Evolutionary conservation across 2,329 filamentous ascomycete species (phyloP).

Genomic region (Fusarium annulatum): DNA sequence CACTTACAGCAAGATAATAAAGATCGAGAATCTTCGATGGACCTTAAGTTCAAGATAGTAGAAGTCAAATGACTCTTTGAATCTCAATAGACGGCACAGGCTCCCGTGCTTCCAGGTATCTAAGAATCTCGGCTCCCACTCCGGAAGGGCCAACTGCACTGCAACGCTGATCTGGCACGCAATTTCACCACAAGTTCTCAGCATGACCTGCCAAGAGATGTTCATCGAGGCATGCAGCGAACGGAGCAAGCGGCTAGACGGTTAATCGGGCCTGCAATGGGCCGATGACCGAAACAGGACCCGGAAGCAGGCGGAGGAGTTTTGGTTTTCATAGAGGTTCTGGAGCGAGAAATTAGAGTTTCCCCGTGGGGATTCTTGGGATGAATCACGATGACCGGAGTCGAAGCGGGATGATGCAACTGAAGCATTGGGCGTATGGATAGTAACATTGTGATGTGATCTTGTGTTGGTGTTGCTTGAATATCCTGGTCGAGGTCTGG

Average conservation of each 20-base stretch:
- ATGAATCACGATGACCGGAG: not conserved
- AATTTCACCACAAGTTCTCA: not conserved
- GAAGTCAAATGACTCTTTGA: not conserved
- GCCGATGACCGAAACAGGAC: not conserved
- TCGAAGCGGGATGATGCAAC: not conserved
- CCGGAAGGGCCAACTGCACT: slow-evolving; percentile 2
- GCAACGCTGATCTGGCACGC: not conserved
- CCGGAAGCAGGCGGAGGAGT: not conserved
- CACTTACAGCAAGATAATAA: not conserved
- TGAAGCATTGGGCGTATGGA: not conserved
- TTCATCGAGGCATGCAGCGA: not conserved
- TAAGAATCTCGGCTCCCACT: not conserved
- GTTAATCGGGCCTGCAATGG: not conserved
- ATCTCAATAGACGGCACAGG: not conserved
- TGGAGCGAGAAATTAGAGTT: not conserved
- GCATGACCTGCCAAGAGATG: not conserved
- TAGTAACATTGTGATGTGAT: not conserved
- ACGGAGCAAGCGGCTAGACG: not conserved
- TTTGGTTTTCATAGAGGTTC: not conserved
- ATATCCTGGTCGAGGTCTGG: not conserved
- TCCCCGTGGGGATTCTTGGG: not conserved
- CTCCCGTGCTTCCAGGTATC: slow-evolving; percentile 5
- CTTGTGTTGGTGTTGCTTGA: not conserved
- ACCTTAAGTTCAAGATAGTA: not conserved
- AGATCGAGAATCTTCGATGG: not conserved